Percentiles rank a stretch among this genome's conserved stretches.
Evolutionary conservation across 257 asterid species (phyloP).

Genomic region (Capsicum chinense): DNA sequence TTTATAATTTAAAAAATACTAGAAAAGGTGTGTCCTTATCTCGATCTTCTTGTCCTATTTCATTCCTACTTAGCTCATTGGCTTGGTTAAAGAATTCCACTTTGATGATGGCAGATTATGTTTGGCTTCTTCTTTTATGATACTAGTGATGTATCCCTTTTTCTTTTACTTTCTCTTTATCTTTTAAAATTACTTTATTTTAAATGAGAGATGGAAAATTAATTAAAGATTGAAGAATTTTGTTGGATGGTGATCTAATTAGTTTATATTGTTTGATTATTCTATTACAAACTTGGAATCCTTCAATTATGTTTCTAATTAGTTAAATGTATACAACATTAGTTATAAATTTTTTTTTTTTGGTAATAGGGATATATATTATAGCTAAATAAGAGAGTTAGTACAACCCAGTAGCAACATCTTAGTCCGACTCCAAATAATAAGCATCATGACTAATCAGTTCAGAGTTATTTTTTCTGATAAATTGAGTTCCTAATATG

Average conservation of each 20-base stretch:
- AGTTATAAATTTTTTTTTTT: too few species aligned
- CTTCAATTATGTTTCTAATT: neutral
- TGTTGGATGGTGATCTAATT: neutral
- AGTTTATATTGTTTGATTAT: neutral
- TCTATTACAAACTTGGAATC: neutral
- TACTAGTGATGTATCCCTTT: neutral
- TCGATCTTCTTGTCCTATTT: neutral
- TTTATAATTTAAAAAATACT: too few species aligned
- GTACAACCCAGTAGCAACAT: too few species aligned
- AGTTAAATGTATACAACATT: too few species aligned
- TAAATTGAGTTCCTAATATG: too few species aligned
- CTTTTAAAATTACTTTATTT: neutral
- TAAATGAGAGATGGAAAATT: neutral
- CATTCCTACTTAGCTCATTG: neutral
- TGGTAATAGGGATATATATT: too few species aligned
- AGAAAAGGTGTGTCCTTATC: neutral
- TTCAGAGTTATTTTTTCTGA: too few species aligned
- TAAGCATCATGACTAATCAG: too few species aligned
- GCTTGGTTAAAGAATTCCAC: neutral
- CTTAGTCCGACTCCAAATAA: too few species aligned
- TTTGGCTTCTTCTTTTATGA: neutral
- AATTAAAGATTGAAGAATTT: neutral
- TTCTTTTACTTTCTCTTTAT: neutral
- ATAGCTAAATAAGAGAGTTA: too few species aligned
- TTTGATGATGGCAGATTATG: neutral